These are phyloP conservation scores for Tephrocybe sp. DNA, from an alignment of 768 basidiomycete species.

Conservation along the genomic window DNA sequence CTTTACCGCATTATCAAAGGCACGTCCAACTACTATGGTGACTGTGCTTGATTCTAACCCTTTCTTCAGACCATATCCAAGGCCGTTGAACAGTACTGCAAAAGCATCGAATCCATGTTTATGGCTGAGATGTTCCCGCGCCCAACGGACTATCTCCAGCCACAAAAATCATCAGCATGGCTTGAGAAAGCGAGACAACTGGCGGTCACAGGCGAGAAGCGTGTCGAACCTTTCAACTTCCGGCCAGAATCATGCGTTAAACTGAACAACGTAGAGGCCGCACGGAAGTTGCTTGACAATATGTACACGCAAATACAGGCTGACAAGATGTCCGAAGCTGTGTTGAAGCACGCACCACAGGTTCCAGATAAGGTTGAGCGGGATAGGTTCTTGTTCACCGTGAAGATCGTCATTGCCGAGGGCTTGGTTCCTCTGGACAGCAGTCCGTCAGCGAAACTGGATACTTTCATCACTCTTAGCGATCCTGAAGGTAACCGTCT, in stretches of 20 bases:
- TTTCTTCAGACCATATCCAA: constrained; percentile 77
- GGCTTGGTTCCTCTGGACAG: constrained; percentile 75
- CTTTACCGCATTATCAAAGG: constrained; percentile 86
- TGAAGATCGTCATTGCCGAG: constrained; percentile 93
- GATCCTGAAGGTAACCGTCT: constrained; percentile 87
- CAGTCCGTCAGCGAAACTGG: constrained; percentile 75
- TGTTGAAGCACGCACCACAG: constrained; percentile 58
- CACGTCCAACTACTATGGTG: constrained; percentile 21
- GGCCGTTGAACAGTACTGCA: constrained; percentile 89
- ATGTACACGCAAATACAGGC: constrained; percentile 92
- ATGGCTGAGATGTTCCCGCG: constrained; percentile 95
- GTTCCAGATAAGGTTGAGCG: constrained; percentile 68
- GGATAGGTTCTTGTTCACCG: constrained; percentile 81
- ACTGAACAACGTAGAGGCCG: constrained; percentile 95
- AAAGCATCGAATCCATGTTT: constrained; percentile 83
- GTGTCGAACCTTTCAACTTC: constrained; percentile 94
- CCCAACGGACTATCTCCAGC: constrained; percentile 72
- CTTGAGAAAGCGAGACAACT: constrained; percentile 83
- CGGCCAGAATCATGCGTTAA: constrained; percentile 93
- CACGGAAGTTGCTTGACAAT: constrained; percentile 85
- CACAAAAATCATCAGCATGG: constrained; percentile 87
- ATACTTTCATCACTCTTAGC: constrained; percentile 92
- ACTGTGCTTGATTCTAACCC: not conserved
- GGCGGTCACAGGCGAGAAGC: constrained; percentile 78
- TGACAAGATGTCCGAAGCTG: constrained; percentile 73